Percentiles rank a stretch among this genome's conserved stretches.
Conservation (phyloP, 1,284 basidiomycete genomes). For the Naganishia sp. region DNA sequence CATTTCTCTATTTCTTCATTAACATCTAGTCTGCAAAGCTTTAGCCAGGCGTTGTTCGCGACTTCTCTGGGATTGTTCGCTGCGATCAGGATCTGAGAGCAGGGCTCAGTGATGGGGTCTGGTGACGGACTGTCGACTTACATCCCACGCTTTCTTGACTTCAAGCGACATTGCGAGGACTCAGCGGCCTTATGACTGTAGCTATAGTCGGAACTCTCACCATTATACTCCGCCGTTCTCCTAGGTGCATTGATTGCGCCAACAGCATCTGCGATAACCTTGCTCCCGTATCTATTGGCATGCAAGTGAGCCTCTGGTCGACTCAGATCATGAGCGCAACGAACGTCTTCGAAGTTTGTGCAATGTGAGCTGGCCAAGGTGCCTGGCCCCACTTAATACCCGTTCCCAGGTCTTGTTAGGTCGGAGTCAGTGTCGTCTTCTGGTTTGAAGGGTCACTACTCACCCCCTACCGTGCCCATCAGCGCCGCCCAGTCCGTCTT, state of each 20-base stretch:
- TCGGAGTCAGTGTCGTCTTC: not conserved
- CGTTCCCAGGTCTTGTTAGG: constrained; percentile 41
- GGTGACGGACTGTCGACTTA: constrained; percentile 28
- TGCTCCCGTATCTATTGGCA: constrained; percentile 39
- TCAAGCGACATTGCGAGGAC: not conserved
- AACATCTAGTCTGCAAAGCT: constrained; percentile 47
- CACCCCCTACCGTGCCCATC: constrained; percentile 45
- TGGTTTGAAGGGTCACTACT: constrained; percentile 2
- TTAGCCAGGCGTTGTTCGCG: constrained; percentile 44
- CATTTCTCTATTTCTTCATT: constrained; percentile 44
- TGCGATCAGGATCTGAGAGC: constrained; percentile 41
- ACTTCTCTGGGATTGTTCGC: constrained; percentile 39
- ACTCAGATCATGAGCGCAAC: not conserved
- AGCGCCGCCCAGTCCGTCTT: constrained; percentile 46
- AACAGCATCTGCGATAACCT: constrained; percentile 44
- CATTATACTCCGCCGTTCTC: constrained; percentile 50
- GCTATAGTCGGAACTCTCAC: constrained; percentile 33
- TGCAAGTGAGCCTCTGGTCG: constrained; percentile 1
- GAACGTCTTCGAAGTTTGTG: constrained; percentile 36
- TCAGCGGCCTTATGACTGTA: too few relatives aligned
- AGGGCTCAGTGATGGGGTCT: not conserved
- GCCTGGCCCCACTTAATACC: constrained; percentile 42
- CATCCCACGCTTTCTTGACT: constrained; percentile 49
- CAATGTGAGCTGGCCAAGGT: constrained; percentile 46
- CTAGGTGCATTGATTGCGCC: constrained; percentile 46